These are phyloP conservation scores for Arthonia radiata DNA, from an alignment of 495 filamentous ascomycete species.

Conservation along the genomic window DNA sequence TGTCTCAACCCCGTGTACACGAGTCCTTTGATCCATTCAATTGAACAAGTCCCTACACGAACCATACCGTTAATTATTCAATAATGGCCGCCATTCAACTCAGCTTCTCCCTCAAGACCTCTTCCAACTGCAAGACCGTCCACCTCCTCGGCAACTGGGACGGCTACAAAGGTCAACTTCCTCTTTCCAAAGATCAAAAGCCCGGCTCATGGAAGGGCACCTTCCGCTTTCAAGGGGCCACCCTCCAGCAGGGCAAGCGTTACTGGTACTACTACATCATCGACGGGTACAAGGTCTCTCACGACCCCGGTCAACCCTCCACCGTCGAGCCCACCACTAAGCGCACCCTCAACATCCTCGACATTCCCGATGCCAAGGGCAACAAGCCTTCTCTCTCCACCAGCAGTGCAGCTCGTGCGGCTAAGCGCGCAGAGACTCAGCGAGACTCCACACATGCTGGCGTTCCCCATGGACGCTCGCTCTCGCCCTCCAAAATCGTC, in stretches of 20 bases:
- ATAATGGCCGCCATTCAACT: slow-evolving; percentile 19
- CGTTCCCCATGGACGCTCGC: slow-evolving; percentile 63
- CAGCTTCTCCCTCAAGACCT: slow-evolving; percentile 59
- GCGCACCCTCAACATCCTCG: slow-evolving; percentile 68
- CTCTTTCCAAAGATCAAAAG: slow-evolving; percentile 48
- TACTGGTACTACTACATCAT: slow-evolving; percentile 99
- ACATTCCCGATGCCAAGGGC: slow-evolving; percentile 28
- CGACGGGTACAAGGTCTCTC: slow-evolving; percentile 94
- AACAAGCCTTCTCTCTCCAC: slow-evolving; percentile 12
- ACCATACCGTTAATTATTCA: slow-evolving; percentile 4
- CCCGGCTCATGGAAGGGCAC: slow-evolving; percentile 77
- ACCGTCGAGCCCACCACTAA: slow-evolving; percentile 92
- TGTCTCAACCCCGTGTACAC: no score
- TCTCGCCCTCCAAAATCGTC: slow-evolving; percentile 71
- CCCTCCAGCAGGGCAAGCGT: slow-evolving; percentile 58
- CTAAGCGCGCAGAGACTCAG: slow-evolving; percentile 3
- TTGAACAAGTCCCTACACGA: slow-evolving; percentile 6
- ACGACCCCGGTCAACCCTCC: slow-evolving; percentile 75
- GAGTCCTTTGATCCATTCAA: no score
- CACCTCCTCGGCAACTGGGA: slow-evolving; percentile 97
- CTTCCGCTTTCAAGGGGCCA: slow-evolving; percentile 75
- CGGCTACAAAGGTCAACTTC: slow-evolving; percentile 80
- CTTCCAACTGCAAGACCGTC: slow-evolving; percentile 89
- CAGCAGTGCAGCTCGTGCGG: slow-evolving; percentile 1
- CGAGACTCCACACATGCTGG: slow-evolving; percentile 19